phyloP scores from a whole-genome alignment of 345 rosid genomes.

The Capsella bursapastoris region DNA sequence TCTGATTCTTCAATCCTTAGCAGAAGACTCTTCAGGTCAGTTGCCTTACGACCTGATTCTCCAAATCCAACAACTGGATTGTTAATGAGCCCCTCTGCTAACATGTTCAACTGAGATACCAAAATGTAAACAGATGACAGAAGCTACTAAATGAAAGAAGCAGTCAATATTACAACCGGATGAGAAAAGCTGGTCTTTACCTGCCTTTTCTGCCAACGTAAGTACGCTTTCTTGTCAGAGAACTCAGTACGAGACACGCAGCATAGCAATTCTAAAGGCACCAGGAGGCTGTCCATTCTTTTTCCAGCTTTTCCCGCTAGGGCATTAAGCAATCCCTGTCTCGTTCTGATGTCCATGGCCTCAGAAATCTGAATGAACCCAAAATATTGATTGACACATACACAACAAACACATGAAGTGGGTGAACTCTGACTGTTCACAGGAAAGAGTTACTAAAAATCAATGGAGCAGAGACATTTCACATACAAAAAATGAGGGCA shows the following conservation, averaged over 20 bases:
- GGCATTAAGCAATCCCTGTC: conserved; percentile 92
- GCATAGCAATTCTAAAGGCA: conserved; percentile 90
- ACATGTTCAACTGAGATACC: conserved; percentile 73
- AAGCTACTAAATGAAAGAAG: conserved; percentile 35
- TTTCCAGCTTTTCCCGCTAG: conserved; percentile 89
- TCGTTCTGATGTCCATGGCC: conserved; percentile 93
- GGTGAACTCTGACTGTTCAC: not conserved
- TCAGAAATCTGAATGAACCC: conserved; percentile 73
- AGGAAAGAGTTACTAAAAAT: conserved; percentile 8
- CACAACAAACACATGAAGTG: conserved; percentile 19
- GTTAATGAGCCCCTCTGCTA: conserved; percentile 96
- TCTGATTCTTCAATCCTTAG: conserved; percentile 97
- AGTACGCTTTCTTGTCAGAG: conserved; percentile 92
- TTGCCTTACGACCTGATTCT: conserved; percentile 84
- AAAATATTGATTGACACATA: conserved; percentile 26
- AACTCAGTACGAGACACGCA: conserved; percentile 93
- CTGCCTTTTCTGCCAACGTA: conserved; percentile 99
- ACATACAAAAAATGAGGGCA: conserved; percentile 17
- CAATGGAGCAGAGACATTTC: conserved; percentile 14
- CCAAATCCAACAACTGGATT: conserved; percentile 90
- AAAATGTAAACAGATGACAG: conserved; percentile 38
- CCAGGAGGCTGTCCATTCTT: conserved; percentile 85
- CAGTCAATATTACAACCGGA: conserved; percentile 9
- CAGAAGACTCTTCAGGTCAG: conserved; percentile 80
- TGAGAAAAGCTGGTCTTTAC: conserved; percentile 51